These are phyloP conservation scores for Acer saccharum DNA, from an alignment of 345 rosid genomes.

Conservation along the genomic window DNA sequence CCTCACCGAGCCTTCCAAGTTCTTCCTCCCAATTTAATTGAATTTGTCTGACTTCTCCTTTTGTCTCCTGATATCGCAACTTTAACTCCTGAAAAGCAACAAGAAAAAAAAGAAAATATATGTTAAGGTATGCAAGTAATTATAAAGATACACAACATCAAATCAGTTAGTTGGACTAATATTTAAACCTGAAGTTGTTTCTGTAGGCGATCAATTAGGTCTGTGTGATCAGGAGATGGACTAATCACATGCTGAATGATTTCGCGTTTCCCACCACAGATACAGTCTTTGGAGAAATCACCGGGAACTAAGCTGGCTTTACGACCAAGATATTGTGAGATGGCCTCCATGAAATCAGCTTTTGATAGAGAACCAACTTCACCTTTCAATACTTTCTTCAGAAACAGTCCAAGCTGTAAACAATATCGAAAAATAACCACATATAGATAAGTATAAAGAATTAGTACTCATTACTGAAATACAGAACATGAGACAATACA, in stretches of 20 bases:
- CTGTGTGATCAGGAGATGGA: conserved; percentile 35
- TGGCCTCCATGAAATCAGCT: conserved; percentile 66
- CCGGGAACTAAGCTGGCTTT: conserved; percentile 58
- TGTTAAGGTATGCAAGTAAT: background rate
- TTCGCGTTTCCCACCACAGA: conserved; percentile 67
- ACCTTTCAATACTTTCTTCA: conserved; percentile 73
- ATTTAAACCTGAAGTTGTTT: conserved; percentile 68
- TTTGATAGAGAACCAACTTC: conserved; percentile 63
- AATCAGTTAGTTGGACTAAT: background rate
- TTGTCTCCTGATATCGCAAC: conserved; percentile 46
- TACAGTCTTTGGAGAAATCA: conserved; percentile 80
- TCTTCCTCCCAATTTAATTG: conserved; percentile 75
- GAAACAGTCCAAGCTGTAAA: conserved; percentile 60
- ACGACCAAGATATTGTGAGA: conserved; percentile 67
- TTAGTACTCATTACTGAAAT: background rate
- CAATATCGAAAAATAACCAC: background rate
- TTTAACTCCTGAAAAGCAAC: conserved; percentile 57
- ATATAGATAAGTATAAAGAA: background rate
- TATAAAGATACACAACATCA: background rate
- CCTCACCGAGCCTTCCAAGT: conserved; percentile 60
- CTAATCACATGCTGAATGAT: conserved; percentile 25
- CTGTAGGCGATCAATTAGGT: conserved; percentile 52
- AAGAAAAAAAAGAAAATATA: background rate
- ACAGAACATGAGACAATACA: background rate
- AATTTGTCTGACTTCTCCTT: conserved; percentile 55